Percentiles rank a stretch among this genome's conserved stretches.
phyloP scores from a whole-genome alignment of 768 basidiomycete species.

The Harrya chromipes region DNA sequence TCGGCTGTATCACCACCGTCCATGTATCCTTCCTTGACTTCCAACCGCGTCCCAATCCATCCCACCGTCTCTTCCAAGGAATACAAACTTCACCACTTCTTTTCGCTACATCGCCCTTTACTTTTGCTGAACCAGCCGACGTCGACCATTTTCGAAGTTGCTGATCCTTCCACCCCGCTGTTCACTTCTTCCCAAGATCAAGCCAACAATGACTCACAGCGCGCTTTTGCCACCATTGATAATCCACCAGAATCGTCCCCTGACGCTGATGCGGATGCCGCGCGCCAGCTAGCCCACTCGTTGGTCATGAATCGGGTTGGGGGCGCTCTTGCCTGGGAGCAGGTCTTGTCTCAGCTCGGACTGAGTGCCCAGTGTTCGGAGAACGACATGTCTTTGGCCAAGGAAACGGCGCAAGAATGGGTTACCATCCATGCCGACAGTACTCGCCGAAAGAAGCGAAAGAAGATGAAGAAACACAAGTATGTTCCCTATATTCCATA shows the following conservation, averaged over 20 bases:
- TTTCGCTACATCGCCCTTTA: slow-evolving; percentile 76
- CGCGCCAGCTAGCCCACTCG: slow-evolving; percentile 74
- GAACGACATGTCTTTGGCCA: slow-evolving; percentile 48
- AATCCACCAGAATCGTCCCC: slow-evolving; percentile 49
- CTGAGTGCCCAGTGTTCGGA: slow-evolving; percentile 50
- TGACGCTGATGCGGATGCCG: slow-evolving; percentile 78
- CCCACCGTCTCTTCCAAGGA: slow-evolving; percentile 62
- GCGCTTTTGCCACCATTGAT: slow-evolving; percentile 32
- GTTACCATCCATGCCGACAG: slow-evolving; percentile 73
- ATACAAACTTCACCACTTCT: slow-evolving; percentile 81
- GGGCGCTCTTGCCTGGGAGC: slow-evolving; percentile 65
- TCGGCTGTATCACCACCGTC: slow-evolving; percentile 16
- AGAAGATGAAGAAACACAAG: slow-evolving; percentile 99
- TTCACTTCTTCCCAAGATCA: slow-evolving; percentile 17
- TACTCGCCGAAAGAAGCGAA: slow-evolving; percentile 77
- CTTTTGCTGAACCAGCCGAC: slow-evolving; percentile 64
- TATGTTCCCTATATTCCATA: slow-evolving; percentile 38
- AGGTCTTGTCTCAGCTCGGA: slow-evolving; percentile 61
- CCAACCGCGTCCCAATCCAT: slow-evolving; percentile 35
- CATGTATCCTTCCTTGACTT: slow-evolving; percentile 5
- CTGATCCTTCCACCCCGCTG: slow-evolving; percentile 16
- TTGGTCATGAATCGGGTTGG: slow-evolving; percentile 66
- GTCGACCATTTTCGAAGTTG: slow-evolving; percentile 48
- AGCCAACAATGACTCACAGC: slow-evolving; percentile 28
- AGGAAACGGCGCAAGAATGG: slow-evolving; percentile 57